Evolutionary conservation across 768 basidiomycete species (phyloP).

Genomic region (Tylopilus sp.): DNA sequence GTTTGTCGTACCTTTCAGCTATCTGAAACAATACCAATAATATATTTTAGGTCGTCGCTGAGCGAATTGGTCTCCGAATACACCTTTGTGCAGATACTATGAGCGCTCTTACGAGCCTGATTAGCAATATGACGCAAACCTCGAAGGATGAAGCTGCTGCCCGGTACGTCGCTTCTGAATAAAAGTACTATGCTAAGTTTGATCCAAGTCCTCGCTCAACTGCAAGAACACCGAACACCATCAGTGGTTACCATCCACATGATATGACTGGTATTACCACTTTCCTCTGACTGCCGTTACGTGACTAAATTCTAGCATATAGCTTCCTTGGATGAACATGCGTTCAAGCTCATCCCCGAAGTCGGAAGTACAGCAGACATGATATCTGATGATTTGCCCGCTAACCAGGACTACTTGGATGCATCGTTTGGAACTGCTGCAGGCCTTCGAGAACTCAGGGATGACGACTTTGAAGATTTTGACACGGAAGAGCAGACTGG

Average conservation of each 20-base stretch:
- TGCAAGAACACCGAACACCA: constrained; percentile 6
- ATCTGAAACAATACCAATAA: background rate
- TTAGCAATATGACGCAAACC: constrained; percentile 45
- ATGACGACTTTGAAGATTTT: constrained; percentile 73
- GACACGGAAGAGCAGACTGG: constrained; percentile 31
- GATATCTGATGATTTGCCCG: constrained; percentile 88
- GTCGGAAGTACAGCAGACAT: constrained; percentile 81
- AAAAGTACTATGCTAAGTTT: background rate
- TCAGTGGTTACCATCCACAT: constrained; percentile 2
- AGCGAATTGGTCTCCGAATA: constrained; percentile 50
- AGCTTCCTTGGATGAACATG: constrained; percentile 81
- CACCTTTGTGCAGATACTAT: constrained; percentile 81
- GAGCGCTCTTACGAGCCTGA: constrained; percentile 53
- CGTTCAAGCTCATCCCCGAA: constrained; percentile 73
- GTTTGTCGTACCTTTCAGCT: constrained; percentile 31
- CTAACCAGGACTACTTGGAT: constrained; percentile 84
- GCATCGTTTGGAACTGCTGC: constrained; percentile 76
- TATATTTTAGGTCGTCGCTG: constrained; percentile 48
- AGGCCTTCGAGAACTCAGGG: constrained; percentile 66
- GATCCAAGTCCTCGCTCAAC: constrained; percentile 10
- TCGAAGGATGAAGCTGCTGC: constrained; percentile 35
- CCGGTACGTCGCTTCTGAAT: constrained; percentile 13
- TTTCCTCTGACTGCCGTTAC: background rate
- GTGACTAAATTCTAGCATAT: constrained; percentile 4
- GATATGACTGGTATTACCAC: constrained; percentile 29